phyloP scores from a whole-genome alignment of 2,329 filamentous ascomycete genomes.

The Aureobasidium subglaciale region DNA sequence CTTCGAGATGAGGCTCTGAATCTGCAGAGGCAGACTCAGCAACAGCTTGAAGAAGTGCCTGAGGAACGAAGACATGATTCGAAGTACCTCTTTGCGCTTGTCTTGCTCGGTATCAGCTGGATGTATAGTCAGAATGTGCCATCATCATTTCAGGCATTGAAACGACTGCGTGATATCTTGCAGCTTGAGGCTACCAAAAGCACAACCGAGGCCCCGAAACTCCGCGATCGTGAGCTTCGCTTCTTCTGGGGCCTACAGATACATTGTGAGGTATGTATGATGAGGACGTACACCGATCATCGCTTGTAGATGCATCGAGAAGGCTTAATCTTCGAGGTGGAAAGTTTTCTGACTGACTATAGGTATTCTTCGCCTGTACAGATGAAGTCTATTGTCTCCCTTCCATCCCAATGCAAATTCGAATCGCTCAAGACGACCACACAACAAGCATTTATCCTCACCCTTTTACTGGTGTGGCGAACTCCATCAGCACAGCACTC shows the following conservation, averaged over 20 bases:
- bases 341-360: no score
- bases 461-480: background rate
- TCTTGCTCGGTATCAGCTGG: background rate
- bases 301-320: no score
- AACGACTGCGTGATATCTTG: background rate
- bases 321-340: no score
- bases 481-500: background rate
- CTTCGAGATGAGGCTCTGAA: background rate
- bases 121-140: background rate
- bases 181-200: background rate
- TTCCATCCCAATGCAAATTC: background rate
- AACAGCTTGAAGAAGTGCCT: background rate
- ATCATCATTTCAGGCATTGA: background rate
- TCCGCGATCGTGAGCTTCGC: background rate
- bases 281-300: no score
- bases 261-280: background rate
- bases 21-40: background rate
- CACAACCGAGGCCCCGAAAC: background rate
- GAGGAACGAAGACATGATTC: background rate
- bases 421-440: background rate
- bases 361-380: background rate
- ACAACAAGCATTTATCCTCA: background rate
- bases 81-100: background rate
- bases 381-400: background rate
- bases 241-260: background rate